Percentiles rank a stretch among this genome's conserved stretches.
phyloP scores from a whole-genome alignment of 352 stramenopile genomes.

The Blastocystis hominis region DNA sequence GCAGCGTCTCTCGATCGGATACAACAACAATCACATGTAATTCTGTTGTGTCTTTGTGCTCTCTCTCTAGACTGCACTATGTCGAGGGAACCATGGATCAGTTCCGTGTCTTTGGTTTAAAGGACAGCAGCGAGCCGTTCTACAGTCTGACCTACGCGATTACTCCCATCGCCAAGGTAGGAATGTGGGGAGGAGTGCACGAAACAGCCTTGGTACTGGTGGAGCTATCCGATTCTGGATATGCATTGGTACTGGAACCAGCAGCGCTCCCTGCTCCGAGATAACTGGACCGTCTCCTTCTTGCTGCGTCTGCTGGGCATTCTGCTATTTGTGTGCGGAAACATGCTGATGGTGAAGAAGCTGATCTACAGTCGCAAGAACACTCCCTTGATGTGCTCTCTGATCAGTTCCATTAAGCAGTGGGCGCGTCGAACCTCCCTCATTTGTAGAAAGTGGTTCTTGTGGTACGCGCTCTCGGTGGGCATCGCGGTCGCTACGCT shows the following conservation, averaged over 20 bases:
- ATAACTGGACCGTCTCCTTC: constrained; percentile 35
- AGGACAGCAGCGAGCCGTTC: constrained; percentile 69
- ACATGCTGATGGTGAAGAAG: background rate
- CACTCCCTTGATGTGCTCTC: background rate
- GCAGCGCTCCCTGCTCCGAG: constrained; percentile 27
- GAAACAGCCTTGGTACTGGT: constrained; percentile 55
- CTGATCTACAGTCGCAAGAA: constrained; percentile 20
- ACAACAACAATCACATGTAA: constrained; percentile 82
- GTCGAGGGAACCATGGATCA: constrained; percentile 75
- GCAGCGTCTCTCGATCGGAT: constrained; percentile 69
- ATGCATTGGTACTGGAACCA: constrained; percentile 58
- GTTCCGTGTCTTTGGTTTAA: constrained; percentile 74
- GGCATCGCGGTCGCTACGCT: background rate
- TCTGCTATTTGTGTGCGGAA: background rate
- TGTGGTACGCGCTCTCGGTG: background rate
- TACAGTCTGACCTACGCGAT: constrained; percentile 75
- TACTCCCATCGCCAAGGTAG: constrained; percentile 71
- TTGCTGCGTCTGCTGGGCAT: background rate
- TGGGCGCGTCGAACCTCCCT: background rate
- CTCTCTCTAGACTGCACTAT: constrained; percentile 71
- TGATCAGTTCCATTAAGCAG: background rate
- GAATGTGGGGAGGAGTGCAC: background rate
- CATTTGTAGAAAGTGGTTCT: background rate
- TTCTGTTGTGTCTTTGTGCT: constrained; percentile 71
- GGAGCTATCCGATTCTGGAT: constrained; percentile 47